Conservation (phyloP, 2,329 filamentous ascomycete species). For the Delphinella strobiligena region DNA sequence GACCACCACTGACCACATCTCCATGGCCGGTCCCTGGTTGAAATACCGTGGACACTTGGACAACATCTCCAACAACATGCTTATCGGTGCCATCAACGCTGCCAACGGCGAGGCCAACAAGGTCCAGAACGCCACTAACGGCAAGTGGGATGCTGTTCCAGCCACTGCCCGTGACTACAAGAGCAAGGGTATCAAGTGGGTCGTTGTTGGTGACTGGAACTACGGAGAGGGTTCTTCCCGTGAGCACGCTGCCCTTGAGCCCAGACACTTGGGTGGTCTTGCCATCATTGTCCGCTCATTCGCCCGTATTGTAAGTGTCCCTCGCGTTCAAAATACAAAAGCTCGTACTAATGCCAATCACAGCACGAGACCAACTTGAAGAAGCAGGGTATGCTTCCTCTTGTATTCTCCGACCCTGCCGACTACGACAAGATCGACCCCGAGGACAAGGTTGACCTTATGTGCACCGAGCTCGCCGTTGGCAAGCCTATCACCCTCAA, state of each 20-base stretch:
- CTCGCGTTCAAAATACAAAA: background rate
- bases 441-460: constrained; percentile 81
- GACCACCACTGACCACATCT: constrained; percentile 95
- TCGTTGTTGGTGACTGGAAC: constrained; percentile 98
- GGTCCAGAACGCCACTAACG: constrained; percentile 80
- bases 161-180: constrained; percentile 97
- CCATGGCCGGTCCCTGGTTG: constrained; percentile 87
- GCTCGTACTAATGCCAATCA: constrained; percentile 8
- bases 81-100: constrained; percentile 93
- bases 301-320: constrained; percentile 64
- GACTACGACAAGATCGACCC: constrained; percentile 97
- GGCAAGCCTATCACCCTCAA: constrained; percentile 86
- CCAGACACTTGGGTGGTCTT: constrained; percentile 89
- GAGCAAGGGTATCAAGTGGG: constrained; percentile 90
- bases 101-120: constrained; percentile 97
- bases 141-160: constrained; percentile 77
- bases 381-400: constrained; percentile 99
- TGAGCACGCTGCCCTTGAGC: constrained; percentile 97
- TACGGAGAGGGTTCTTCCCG: constrained; percentile 96
- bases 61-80: constrained; percentile 99
- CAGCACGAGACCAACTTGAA: constrained; percentile 98
- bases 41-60: constrained; percentile 98
- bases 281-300: constrained; percentile 94
- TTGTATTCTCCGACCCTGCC: constrained; percentile 86
- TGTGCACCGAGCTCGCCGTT: constrained; percentile 79